Evolutionary conservation across 495 filamentous ascomycete species (phyloP).

Genomic region (Lasiosphaeria miniovina): DNA sequence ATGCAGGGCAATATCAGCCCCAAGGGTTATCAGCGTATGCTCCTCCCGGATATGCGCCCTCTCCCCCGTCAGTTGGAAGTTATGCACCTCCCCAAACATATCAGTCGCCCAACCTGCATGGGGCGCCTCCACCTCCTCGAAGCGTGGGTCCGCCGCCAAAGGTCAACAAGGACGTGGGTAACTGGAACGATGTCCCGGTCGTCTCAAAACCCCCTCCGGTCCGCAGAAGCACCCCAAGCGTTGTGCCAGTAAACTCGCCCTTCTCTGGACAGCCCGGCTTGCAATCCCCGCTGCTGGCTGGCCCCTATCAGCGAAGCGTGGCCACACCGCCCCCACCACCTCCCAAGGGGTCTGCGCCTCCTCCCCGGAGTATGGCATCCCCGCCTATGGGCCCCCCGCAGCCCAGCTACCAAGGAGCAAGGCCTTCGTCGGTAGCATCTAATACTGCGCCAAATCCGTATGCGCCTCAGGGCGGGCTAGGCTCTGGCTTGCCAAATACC

Average conservation of each 20-base stretch:
- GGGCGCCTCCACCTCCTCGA: slow-evolving; percentile 34
- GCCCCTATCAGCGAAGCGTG: slow-evolving; percentile 28
- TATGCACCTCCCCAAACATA: slow-evolving; percentile 32
- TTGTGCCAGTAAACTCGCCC: slow-evolving; percentile 58
- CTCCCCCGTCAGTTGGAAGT: slow-evolving; percentile 27
- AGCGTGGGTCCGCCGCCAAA: slow-evolving; percentile 67
- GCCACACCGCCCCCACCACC: slow-evolving; percentile 54
- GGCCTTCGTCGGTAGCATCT: slow-evolving; percentile 60
- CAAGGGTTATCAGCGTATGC: slow-evolving; percentile 32
- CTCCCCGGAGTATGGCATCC: slow-evolving; percentile 46
- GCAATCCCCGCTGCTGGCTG: slow-evolving; percentile 48
- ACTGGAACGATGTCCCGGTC: slow-evolving; percentile 95
- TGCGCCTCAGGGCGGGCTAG: slow-evolving; percentile 47
- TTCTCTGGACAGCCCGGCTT: slow-evolving; percentile 59
- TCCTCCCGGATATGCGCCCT: slow-evolving; percentile 34
- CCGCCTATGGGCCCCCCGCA: slow-evolving; percentile 51
- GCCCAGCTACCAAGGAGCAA: slow-evolving; percentile 45
- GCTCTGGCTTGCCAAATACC: slow-evolving; percentile 37
- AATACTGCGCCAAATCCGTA: slow-evolving; percentile 72
- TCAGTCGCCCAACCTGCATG: slow-evolving; percentile 17
- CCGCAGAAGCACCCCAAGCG: slow-evolving; percentile 67
- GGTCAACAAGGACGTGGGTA: slow-evolving; percentile 62
- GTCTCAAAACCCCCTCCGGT: slow-evolving; percentile 65
- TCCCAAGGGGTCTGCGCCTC: slow-evolving; percentile 53
- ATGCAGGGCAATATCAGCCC: slow-evolving; percentile 16